These are phyloP conservation scores for Casuarina equisetifolia DNA, from an alignment of 306 rosid genomes.

Conservation along the genomic window DNA sequence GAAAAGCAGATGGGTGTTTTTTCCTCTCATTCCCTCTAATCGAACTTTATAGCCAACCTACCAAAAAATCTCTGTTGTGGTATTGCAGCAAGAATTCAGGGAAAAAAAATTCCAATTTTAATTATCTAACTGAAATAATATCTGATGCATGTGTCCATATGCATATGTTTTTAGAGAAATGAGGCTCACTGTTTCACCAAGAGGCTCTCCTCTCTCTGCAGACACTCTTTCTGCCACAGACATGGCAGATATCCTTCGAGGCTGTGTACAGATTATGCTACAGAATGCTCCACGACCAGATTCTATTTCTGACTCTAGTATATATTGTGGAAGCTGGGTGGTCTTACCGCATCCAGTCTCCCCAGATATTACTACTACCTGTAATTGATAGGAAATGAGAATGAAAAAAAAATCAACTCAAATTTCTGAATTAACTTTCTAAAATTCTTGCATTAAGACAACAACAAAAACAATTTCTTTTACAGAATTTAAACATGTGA, in stretches of 20 bases:
- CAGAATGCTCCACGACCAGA: conserved; percentile 66
- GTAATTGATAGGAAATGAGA: conserved; percentile 13
- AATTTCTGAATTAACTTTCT: not conserved
- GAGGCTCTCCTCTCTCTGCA: conserved; percentile 57
- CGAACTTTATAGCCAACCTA: conserved; percentile 68
- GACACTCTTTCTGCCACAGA: conserved; percentile 61
- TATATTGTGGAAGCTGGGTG: conserved; percentile 61
- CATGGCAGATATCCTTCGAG: conserved; percentile 61
- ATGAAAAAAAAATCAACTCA: not conserved
- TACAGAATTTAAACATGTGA: not conserved
- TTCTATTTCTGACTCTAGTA: conserved; percentile 60
- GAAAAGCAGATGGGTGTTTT: conserved; percentile 59
- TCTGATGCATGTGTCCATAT: conserved; percentile 23
- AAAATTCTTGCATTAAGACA: not conserved
- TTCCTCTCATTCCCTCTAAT: conserved; percentile 60
- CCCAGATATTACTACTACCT: conserved; percentile 60
- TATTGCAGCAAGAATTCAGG: conserved; percentile 60
- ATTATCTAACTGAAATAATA: conserved; percentile 30
- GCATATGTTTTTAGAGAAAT: conserved; percentile 22
- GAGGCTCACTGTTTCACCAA: conserved; percentile 57
- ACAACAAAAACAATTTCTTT: not conserved
- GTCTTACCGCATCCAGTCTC: conserved; percentile 73
- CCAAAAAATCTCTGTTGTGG: conserved; percentile 76
- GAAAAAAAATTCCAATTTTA: conserved; percentile 35
- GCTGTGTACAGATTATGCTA: conserved; percentile 59